Conservation (phyloP, 306 rosid genomes). For the Inga leiocalycina region DNA sequence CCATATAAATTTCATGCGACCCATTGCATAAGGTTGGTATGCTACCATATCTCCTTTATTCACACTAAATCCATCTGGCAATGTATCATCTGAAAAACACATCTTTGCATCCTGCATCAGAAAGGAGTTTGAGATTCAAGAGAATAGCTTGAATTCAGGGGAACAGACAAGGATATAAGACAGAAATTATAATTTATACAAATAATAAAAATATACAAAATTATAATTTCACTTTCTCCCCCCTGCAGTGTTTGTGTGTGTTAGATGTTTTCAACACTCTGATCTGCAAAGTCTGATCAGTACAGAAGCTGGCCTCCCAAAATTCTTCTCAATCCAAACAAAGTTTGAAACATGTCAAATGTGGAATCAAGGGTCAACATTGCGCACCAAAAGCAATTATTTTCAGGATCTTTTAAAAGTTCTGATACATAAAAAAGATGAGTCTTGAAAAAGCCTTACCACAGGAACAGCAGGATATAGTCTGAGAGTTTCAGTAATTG, state of each 20-base stretch:
- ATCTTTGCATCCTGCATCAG: conserved; percentile 66
- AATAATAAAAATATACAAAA: background rate
- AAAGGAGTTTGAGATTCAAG: background rate
- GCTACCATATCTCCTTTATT: conserved; percentile 62
- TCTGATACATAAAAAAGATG: background rate
- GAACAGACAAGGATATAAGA: background rate
- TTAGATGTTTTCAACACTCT: background rate
- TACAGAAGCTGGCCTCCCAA: background rate
- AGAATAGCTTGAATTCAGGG: background rate
- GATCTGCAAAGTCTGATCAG: background rate
- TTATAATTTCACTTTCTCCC: background rate
- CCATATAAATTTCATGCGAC: conserved; percentile 82
- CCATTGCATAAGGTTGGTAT: conserved; percentile 89
- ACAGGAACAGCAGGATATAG: conserved; percentile 81
- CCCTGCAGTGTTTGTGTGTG: background rate
- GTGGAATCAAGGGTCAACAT: background rate
- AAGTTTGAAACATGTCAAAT: background rate
- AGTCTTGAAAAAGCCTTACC: conserved; percentile 47
- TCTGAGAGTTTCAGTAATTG: conserved; percentile 82
- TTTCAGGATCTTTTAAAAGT: background rate
- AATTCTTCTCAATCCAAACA: background rate
- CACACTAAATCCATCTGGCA: conserved; percentile 73
- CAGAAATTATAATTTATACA: background rate
- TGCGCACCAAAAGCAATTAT: background rate
- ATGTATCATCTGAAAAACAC: conserved; percentile 67